A percentile compares a stretch with the other conserved stretches of the same genome.
phyloP scores from a whole-genome alignment of 1,284 basidiomycete species.

The Trametes pubescens region DNA sequence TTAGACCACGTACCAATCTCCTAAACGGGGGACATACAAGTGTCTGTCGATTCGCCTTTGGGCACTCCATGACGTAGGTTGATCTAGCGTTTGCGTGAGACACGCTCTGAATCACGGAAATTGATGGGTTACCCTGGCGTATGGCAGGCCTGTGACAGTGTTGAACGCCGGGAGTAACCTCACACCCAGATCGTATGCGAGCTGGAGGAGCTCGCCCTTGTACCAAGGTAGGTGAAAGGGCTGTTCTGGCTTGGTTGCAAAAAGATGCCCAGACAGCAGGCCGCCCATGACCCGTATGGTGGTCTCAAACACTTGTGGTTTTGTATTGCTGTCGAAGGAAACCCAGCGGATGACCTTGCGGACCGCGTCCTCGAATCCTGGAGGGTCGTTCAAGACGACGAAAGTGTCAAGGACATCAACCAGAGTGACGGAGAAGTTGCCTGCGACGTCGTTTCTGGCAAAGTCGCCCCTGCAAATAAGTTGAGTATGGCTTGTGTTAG shows the following conservation, averaged over 20 bases:
- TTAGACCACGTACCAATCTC: not conserved
- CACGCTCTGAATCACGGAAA: slow-evolving; percentile 14
- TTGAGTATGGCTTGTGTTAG: not conserved
- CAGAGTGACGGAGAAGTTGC: slow-evolving; percentile 86
- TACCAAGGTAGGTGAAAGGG: slow-evolving; percentile 83
- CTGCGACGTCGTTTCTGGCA: slow-evolving; percentile 84
- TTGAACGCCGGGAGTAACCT: slow-evolving; percentile 89
- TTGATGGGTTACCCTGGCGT: slow-evolving; percentile 70
- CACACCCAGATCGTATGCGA: slow-evolving; percentile 87
- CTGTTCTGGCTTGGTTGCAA: slow-evolving; percentile 70
- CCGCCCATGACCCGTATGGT: slow-evolving; percentile 92
- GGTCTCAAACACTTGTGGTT: slow-evolving; percentile 92
- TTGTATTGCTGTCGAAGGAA: slow-evolving; percentile 88
- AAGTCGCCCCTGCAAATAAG: slow-evolving; percentile 62
- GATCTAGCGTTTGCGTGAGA: slow-evolving; percentile 52
- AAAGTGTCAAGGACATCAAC: slow-evolving; percentile 86
- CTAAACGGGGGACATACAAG: slow-evolving; percentile 60
- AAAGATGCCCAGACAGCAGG: slow-evolving; percentile 85
- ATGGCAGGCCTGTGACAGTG: slow-evolving; percentile 89
- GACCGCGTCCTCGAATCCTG: slow-evolving; percentile 80
- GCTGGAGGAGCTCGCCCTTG: slow-evolving; percentile 71
- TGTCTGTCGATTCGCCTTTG: slow-evolving; percentile 76
- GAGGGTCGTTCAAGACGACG: slow-evolving; percentile 76
- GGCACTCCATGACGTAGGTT: slow-evolving; percentile 78
- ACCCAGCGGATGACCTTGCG: slow-evolving; percentile 80